These are phyloP conservation scores for Ceratobasidium sp. DNA, from an alignment of 1,284 basidiomycete species.

Conservation along the genomic window DNA sequence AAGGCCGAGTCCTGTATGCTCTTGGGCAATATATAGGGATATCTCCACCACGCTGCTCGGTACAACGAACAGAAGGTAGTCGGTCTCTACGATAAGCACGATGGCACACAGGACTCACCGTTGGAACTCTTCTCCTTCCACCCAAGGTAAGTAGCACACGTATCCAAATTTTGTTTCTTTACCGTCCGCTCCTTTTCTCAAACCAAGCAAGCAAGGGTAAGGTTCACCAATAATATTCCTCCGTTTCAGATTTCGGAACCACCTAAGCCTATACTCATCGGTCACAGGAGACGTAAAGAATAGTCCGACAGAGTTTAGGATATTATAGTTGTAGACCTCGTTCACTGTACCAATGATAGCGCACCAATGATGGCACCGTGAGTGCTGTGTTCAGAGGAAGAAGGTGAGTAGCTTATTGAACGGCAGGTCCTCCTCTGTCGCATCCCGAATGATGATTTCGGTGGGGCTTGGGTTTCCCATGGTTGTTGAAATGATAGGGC, in stretches of 20 bases:
- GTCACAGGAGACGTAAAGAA: conserved; percentile 16
- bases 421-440: conserved; percentile 7
- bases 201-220: conserved; percentile 11
- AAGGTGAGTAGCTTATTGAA: neutral
- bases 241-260: conserved; percentile 1
- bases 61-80: neutral
- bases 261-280: conserved; percentile 13
- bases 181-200: neutral
- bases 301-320: conserved; percentile 13
- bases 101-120: neutral
- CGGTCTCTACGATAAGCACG: neutral
- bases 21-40: conserved; percentile 10
- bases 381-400: neutral
- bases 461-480: neutral
- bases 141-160: conserved; percentile 20
- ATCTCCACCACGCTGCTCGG: neutral
- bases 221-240: neutral
- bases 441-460: neutral
- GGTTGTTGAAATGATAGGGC: conserved; percentile 13
- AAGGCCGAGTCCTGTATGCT: neutral
- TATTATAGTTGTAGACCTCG: conserved; percentile 18
- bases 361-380: neutral
- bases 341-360: too few relatives aligned
- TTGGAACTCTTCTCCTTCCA: neutral
- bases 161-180: conserved; percentile 13